Evolutionary conservation across 805 yeast genomes (phyloP).

Genomic region (Ogataea nitratoaversa): DNA sequence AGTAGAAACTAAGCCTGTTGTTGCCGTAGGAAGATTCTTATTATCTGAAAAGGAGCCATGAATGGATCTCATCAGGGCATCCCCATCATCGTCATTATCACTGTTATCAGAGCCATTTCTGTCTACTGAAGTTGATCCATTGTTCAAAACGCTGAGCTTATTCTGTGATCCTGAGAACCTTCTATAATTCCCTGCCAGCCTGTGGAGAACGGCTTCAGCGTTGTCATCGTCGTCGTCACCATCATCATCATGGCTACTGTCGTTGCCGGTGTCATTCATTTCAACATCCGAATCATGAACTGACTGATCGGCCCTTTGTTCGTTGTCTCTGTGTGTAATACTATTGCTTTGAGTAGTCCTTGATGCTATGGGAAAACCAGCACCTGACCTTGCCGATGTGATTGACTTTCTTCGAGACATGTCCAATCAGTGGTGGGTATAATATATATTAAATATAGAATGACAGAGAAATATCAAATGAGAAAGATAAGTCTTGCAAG

Average conservation of each 20-base stretch:
- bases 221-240: constrained; percentile 26
- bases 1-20: neutral
- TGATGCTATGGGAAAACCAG: neutral
- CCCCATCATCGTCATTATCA: constrained; percentile 19
- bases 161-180: constrained; percentile 28
- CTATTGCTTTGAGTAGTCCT: constrained; percentile 6
- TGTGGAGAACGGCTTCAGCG: constrained; percentile 28
- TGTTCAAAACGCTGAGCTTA: constrained; percentile 9
- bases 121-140: constrained; percentile 5
- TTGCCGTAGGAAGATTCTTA: neutral
- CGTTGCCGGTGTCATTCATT: constrained; percentile 17
- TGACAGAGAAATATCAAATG: too few species aligned
- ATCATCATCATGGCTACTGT: constrained; percentile 9
- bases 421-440: too few species aligned
- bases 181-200: constrained; percentile 39
- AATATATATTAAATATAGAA: too few species aligned
- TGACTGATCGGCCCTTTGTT: constrained; percentile 6
- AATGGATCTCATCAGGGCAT: constrained; percentile 4
- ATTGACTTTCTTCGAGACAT: constrained; percentile 7
- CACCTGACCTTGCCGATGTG: constrained; percentile 2
- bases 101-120: constrained; percentile 8
- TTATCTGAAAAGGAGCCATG: neutral
- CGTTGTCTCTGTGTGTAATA: constrained; percentile 2
- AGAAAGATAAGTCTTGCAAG: too few species aligned
- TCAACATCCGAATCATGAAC: constrained; percentile 26